A percentile compares a stretch with the other conserved stretches of the same genome.
These are phyloP conservation scores for Zygosaccharomyces pseudorouxii DNA, from an alignment of 805 yeast genomes.

Conservation along the genomic window DNA sequence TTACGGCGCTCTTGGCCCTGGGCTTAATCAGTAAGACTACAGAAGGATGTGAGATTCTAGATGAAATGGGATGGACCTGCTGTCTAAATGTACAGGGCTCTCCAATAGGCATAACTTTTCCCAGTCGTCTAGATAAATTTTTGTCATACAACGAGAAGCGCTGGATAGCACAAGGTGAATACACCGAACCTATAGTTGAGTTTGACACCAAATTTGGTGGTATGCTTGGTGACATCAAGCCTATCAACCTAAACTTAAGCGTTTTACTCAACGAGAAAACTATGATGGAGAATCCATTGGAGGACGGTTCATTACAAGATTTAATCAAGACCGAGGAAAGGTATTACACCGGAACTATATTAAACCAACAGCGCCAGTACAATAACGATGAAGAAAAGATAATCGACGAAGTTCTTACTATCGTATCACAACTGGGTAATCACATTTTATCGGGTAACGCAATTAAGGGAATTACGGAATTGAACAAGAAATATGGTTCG, in stretches of 20 bases:
- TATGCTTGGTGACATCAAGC: conserved; percentile 14
- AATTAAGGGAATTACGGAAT: conserved; percentile 49
- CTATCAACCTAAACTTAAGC: conserved; percentile 24
- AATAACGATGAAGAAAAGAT: conserved; percentile 28
- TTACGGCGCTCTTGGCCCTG: conserved; percentile 70
- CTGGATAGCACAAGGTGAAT: conserved; percentile 19
- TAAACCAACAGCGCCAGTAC: conserved; percentile 3
- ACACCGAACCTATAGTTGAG: conserved; percentile 20
- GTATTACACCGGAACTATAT: conserved; percentile 9
- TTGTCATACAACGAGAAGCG: conserved; percentile 28
- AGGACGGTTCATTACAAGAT: conserved; percentile 17
- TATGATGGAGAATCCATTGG: conserved; percentile 24
- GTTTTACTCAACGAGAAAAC: conserved; percentile 23
- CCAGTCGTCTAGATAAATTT: conserved; percentile 34
- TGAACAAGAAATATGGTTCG: conserved; percentile 48
- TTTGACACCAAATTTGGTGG: conserved; percentile 18
- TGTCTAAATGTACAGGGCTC: conserved; percentile 41
- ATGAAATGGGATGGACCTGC: conserved; percentile 72
- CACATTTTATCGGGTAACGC: conserved; percentile 51
- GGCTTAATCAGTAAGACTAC: conserved; percentile 68
- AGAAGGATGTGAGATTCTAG: conserved; percentile 81
- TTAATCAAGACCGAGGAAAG: conserved; percentile 6
- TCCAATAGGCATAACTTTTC: conserved; percentile 43
- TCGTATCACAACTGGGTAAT: conserved; percentile 54
- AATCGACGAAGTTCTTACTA: conserved; percentile 29